Conservation (phyloP, 1,139 yeast genomes). For the Suhomyces anneliseae region DNA sequence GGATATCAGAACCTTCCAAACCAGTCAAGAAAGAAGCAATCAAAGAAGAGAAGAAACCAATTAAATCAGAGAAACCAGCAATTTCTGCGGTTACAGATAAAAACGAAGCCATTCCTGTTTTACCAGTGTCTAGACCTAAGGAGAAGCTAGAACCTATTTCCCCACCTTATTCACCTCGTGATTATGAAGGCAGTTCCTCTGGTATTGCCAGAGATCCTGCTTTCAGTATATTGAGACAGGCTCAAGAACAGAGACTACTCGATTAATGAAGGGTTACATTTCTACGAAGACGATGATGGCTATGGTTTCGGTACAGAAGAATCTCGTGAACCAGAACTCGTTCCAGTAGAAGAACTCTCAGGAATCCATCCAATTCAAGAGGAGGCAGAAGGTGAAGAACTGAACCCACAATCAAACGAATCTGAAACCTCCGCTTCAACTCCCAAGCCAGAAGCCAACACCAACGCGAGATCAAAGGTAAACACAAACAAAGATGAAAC, state of each 20-base stretch:
- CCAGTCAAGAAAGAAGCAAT: background rate
- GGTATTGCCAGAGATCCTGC: background rate
- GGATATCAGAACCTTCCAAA: background rate
- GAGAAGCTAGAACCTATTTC: constrained; percentile 6
- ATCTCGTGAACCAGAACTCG: background rate
- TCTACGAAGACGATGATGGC: constrained; percentile 13
- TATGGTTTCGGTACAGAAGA: constrained; percentile 4
- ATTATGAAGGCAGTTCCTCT: background rate
- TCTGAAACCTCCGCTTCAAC: too few species aligned
- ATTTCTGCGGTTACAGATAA: too few species aligned
- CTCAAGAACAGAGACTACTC: constrained; percentile 4
- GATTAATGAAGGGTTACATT: background rate
- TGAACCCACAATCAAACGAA: background rate
- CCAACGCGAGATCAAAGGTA: background rate
- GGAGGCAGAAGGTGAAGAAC: constrained; percentile 3
- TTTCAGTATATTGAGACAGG: constrained; percentile 1
- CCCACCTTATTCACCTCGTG: constrained; percentile 9
- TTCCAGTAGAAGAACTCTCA: background rate
- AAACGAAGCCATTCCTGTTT: too few species aligned
- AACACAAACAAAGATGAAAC: background rate
- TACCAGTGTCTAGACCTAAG: background rate
- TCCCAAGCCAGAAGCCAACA: too few species aligned
- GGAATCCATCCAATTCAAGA: constrained; percentile 1
- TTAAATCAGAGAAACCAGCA: too few species aligned
- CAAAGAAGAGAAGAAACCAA: too few species aligned